A percentile compares a stretch with the other conserved stretches of the same genome.
Evolutionary conservation across 768 basidiomycete genomes (phyloP).

Genomic region (Lactifluus subvellereus): DNA sequence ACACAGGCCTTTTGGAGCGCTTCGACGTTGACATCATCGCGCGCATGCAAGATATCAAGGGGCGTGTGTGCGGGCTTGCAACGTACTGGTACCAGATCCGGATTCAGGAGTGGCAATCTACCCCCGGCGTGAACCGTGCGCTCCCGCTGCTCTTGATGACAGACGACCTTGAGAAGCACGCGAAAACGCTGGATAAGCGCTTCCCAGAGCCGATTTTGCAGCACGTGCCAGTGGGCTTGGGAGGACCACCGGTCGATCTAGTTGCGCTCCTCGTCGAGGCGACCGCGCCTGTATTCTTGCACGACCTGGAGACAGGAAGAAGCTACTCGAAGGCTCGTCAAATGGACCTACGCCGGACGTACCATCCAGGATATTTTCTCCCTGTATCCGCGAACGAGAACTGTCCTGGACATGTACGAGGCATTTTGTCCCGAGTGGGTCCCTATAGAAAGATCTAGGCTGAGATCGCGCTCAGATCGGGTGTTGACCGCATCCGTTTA

Average conservation of each 20-base stretch:
- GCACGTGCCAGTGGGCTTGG: conserved; percentile 39
- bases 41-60: conserved; percentile 62
- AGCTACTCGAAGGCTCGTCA: conserved; percentile 75
- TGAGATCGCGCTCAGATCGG: conserved; percentile 1
- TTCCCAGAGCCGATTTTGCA: conserved; percentile 80
- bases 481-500: conserved; percentile 1
- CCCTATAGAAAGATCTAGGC: conserved; percentile 2
- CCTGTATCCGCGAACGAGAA: conserved; percentile 73
- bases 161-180: conserved; percentile 81
- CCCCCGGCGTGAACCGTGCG: conserved; percentile 76
- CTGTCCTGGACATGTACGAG: conserved; percentile 66
- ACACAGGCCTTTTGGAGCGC: conserved; percentile 63
- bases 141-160: conserved; percentile 79
- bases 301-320: conserved; percentile 66
- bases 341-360: conserved; percentile 84
- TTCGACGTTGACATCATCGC: conserved; percentile 69
- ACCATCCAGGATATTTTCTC: conserved; percentile 86
- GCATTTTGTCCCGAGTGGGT: conserved; percentile 79
- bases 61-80: conserved; percentile 54
- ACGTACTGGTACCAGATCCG: conserved; percentile 57
- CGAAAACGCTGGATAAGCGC: conserved; percentile 78
- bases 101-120: conserved; percentile 54
- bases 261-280: conserved; percentile 70
- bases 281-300: conserved; percentile 57
- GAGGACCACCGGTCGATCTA: conserved; percentile 45